Evolutionary conservation across 768 basidiomycete species (phyloP).

Genomic region (Podaxis pistillaris): DNA sequence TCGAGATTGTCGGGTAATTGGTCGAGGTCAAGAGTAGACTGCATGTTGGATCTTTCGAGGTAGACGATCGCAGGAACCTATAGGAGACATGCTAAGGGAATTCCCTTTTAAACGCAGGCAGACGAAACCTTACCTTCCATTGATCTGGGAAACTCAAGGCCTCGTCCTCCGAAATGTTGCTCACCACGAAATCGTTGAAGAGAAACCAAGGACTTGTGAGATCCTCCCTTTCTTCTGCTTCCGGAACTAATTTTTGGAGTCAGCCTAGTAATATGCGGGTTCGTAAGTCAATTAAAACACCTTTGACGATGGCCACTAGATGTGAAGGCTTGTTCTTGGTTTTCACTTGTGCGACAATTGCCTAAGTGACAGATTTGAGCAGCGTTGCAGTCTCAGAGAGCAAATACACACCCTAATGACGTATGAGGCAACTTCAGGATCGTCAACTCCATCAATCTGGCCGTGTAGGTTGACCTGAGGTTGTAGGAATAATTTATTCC

Average conservation of each 20-base stretch:
- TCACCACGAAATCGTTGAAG: conserved; percentile 96
- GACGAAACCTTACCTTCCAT: conserved; percentile 79
- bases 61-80: conserved; percentile 91
- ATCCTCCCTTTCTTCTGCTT: conserved; percentile 46
- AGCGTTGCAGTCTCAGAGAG: background rate
- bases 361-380: conserved; percentile 39
- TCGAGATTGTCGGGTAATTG: conserved; percentile 67
- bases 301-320: conserved; percentile 84
- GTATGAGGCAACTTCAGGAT: conserved; percentile 57
- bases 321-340: conserved; percentile 74
- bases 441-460: conserved; percentile 57
- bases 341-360: conserved; percentile 78
- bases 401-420: conserved; percentile 61
- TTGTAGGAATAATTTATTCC: conserved; percentile 57
- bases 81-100: background rate
- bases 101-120: conserved; percentile 1
- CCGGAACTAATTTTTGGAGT: conserved; percentile 53
- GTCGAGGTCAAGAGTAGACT: conserved; percentile 57
- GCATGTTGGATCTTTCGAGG: conserved; percentile 71
- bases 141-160: conserved; percentile 82
- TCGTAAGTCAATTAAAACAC: conserved; percentile 35
- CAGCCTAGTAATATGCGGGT: background rate
- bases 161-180: conserved; percentile 80
- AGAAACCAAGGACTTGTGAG: conserved; percentile 74
- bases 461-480: conserved; percentile 57